Base-by-base conservation (phyloP, 192 early-diverging fungal species). In the Backusella liffmaniae region DNA sequence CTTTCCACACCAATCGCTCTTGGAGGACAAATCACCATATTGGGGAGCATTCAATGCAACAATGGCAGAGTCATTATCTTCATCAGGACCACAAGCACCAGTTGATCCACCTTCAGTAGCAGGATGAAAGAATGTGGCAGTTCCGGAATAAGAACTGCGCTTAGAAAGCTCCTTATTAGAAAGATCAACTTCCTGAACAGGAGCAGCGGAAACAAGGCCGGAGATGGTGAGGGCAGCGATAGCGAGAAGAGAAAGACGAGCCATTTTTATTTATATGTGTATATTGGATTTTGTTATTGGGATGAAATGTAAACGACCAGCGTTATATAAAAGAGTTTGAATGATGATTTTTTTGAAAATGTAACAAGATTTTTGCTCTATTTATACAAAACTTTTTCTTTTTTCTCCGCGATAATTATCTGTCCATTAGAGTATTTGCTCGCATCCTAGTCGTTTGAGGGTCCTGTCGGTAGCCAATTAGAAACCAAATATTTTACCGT, bases 1-100 rank as follows among this genome's bases (percentile, higher is more conserved):
- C 70, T 72, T 80, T 0, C 79, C 79, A 73, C 79, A 80, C 37
- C 65, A 69, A 34, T 76, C 67, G 59, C 79, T 80, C 56, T 72
- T 72, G 2, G n/a, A 56, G 51, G 34, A 42, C 70, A 73, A 46
- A 59, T 73, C 37, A 39, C 37, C 37, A 39, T 39, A 39, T 9
- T 39, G 37, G 0, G 37, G 37, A 39, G 37, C 37, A 10, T 39
- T 39, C 37, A 39, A 39, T 3, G 37, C 37, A 39, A 39, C 37
- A 39, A 39, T 39, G 10, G 41, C 35, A 66, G 13, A 30, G 49
- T 76, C 70, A 1, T 76, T 4, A 16, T 69, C 70, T 21, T 74
- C 79, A 44, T 74, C 73, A 39, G 79, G 74, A 36, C 79, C 79
- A 30, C n/a, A 16, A 23, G 49, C 51, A 68, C 79, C 79, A 30